Conservation (phyloP, 179 eudicot genomes). For the Heliamphora pulchella region DNA sequence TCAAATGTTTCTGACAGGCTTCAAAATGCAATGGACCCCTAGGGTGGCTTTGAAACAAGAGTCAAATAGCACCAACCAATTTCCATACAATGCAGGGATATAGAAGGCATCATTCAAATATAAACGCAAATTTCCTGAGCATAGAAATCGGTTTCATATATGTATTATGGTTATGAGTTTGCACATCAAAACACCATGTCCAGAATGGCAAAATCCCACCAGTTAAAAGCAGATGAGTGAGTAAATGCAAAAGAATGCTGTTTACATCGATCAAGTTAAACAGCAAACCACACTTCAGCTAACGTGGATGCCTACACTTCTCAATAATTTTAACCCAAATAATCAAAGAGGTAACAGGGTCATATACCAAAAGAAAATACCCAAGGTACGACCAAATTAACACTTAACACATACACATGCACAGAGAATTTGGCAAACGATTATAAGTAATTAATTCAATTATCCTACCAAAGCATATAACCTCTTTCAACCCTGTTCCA, state of each 20-base stretch:
- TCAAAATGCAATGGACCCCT: not conserved
- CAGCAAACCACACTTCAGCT: not conserved
- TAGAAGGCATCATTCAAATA: not conserved
- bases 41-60: not conserved
- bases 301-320: not conserved
- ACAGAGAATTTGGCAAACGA: not conserved
- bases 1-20: not conserved
- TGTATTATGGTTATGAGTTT: not conserved
- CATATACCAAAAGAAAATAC: not conserved
- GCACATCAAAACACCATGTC: not conserved
- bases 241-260: not conserved
- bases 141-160: not conserved
- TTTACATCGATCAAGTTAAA: not conserved
- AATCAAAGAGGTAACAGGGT: not conserved
- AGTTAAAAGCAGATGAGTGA: not conserved
- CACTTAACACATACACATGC: not conserved
- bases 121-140: not conserved
- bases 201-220: not conserved
- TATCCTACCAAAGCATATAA: not conserved
- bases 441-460: not conserved
- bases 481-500: not conserved
- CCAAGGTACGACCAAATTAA: not conserved
- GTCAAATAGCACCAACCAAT: not conserved
- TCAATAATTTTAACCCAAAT: not conserved
- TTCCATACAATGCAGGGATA: constrained; percentile 4